These are phyloP conservation scores for Talaromyces borbonicus DNA, from an alignment of 495 filamentous ascomycete genomes.

Conservation along the genomic window DNA sequence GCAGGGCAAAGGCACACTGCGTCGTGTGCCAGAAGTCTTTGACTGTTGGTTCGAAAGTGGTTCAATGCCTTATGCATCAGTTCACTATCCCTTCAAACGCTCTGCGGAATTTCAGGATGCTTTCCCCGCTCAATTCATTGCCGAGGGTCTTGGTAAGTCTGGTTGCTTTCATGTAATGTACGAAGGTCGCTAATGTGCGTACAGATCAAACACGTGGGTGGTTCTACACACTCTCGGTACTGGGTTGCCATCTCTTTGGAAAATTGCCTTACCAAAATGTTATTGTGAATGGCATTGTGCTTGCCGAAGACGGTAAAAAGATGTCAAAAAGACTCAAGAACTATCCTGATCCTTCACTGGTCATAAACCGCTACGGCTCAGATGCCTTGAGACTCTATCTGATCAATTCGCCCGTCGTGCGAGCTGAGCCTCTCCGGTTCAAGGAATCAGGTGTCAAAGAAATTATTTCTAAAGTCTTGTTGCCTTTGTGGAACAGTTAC, in stretches of 20 bases:
- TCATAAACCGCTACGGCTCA: conserved; percentile 85
- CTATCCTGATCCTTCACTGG: conserved; percentile 78
- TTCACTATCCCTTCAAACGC: conserved; percentile 94
- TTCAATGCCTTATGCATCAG: conserved; percentile 91
- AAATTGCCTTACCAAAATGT: conserved; percentile 91
- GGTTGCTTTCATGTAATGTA: too few relatives aligned
- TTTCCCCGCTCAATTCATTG: conserved; percentile 96
- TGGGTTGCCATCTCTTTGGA: conserved; percentile 87
- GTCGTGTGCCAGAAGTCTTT: conserved; percentile 83
- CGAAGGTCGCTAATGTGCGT: background rate
- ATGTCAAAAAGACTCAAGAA: conserved; percentile 99
- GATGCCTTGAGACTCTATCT: conserved; percentile 91
- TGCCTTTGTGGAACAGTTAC: conserved; percentile 96
- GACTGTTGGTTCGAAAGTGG: conserved; percentile 96
- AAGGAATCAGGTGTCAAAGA: conserved; percentile 93
- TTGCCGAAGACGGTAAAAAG: conserved; percentile 96
- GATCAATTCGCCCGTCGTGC: conserved; percentile 95
- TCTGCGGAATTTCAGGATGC: conserved; percentile 61
- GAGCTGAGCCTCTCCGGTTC: conserved; percentile 84
- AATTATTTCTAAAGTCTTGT: conserved; percentile 84
- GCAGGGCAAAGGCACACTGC: conserved; percentile 74
- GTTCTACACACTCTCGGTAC: conserved; percentile 91
- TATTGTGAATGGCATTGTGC: conserved; percentile 92
- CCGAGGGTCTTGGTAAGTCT: conserved; percentile 58
- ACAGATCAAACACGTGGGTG: conserved; percentile 88